Percentiles rank a stretch among this genome's conserved stretches.
phyloP scores from a whole-genome alignment of 441 rosid genomes.

The Pelargonium fulgidum region DNA sequence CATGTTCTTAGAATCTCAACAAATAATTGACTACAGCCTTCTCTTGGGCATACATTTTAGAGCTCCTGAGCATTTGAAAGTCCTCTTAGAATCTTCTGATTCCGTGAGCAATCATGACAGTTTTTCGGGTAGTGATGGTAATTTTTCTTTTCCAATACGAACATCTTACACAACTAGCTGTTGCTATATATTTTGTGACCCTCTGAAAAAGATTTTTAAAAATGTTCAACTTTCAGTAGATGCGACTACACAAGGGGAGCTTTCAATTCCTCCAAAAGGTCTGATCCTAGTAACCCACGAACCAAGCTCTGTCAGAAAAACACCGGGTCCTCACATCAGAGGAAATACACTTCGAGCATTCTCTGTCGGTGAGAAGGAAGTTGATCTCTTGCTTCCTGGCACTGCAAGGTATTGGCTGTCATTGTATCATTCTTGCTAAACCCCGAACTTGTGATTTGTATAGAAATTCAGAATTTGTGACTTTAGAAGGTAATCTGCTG shows the following conservation, averaged over 20 bases:
- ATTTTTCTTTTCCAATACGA: neutral
- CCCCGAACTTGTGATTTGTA: neutral
- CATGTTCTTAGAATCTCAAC: slow-evolving; percentile 77
- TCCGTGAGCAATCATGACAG: slow-evolving; percentile 33
- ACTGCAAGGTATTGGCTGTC: slow-evolving; percentile 56
- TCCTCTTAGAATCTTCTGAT: slow-evolving; percentile 48
- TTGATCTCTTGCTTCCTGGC: slow-evolving; percentile 88
- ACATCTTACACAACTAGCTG: neutral
- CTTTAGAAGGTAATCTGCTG: too few species aligned
- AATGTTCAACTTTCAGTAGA: slow-evolving; percentile 30
- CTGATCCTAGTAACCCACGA: slow-evolving; percentile 73
- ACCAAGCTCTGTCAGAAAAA: slow-evolving; percentile 58
- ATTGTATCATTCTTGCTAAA: too few species aligned
- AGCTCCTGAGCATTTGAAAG: slow-evolving; percentile 73
- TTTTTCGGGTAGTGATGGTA: slow-evolving; percentile 49
- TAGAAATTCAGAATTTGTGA: too few species aligned
- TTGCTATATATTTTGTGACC: neutral
- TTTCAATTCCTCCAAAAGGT: slow-evolving; percentile 69
- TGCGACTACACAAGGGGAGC: slow-evolving; percentile 42
- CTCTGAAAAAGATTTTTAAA: neutral
- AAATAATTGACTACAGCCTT: slow-evolving; percentile 91
- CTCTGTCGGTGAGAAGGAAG: slow-evolving; percentile 82
- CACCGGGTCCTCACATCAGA: slow-evolving; percentile 94
- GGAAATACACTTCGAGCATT: slow-evolving; percentile 73
- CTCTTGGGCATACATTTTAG: slow-evolving; percentile 89